Evolutionary conservation across 2,329 filamentous ascomycete genomes (phyloP).

Genomic region (Arthrinium phaeospermum): DNA sequence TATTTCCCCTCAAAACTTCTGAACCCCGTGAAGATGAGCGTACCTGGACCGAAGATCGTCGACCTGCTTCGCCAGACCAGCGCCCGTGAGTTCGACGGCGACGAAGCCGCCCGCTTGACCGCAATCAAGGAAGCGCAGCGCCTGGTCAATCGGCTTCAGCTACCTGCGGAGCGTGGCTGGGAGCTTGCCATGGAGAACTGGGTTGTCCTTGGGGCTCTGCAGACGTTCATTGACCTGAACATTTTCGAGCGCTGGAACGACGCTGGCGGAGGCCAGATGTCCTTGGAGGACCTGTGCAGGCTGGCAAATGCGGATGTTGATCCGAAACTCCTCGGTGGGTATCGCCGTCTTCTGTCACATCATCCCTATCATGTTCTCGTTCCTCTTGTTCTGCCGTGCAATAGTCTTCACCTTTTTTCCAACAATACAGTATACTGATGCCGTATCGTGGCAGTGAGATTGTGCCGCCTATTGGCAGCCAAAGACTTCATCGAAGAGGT

Average conservation of each 20-base stretch:
- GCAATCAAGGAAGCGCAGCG: not conserved
- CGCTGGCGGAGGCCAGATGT: not conserved
- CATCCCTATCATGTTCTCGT: not conserved
- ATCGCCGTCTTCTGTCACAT: not conserved
- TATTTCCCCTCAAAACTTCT: no score
- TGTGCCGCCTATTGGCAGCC: conserved; percentile 4
- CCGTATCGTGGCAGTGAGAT: not conserved
- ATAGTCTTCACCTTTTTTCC: not conserved
- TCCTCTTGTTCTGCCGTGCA: not conserved
- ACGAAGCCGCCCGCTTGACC: not conserved
- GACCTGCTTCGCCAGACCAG: not conserved
- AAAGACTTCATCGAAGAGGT: conserved; percentile 8
- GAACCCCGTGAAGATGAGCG: not conserved
- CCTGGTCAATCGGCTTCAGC: not conserved
- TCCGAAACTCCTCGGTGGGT: not conserved
- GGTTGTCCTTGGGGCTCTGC: not conserved
- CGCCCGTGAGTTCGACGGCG: not conserved
- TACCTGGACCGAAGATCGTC: not conserved
- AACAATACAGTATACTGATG: not conserved
- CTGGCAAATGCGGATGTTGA: not conserved
- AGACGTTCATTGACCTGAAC: not conserved
- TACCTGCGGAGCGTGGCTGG: not conserved
- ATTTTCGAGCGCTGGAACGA: not conserved
- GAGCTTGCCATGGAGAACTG: conserved; percentile 2
- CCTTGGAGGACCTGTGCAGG: not conserved